Evolutionary conservation across 2,329 filamentous ascomycete genomes (phyloP).

Genomic region (Aureobasidium sp.): DNA sequence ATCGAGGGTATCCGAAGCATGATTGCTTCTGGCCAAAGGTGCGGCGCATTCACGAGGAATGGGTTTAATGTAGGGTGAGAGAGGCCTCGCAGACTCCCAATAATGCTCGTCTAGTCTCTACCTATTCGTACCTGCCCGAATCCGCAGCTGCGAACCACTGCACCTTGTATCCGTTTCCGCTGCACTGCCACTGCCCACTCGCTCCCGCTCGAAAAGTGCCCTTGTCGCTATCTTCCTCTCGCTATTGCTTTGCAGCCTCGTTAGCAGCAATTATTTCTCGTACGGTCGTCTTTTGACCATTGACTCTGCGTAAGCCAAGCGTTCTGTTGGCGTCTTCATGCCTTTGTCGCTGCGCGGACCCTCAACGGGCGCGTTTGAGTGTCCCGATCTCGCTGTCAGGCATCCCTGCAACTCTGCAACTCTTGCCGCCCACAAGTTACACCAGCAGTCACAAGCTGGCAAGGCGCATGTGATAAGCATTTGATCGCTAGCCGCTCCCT

Average conservation of each 20-base stretch:
- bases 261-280: too few species aligned
- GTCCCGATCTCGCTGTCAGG: background rate
- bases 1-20: background rate
- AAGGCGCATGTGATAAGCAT: background rate
- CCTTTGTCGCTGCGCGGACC: background rate
- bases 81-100: background rate
- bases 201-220: background rate
- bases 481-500: background rate
- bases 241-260: background rate
- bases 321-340: background rate
- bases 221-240: background rate
- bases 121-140: background rate
- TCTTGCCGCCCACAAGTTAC: background rate
- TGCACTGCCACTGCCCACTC: background rate
- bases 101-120: background rate
- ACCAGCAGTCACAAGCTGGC: background rate
- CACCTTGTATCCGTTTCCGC: background rate
- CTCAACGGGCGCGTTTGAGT: background rate
- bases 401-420: background rate
- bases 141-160: background rate
- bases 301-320: background rate
- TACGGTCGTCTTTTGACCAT: background rate
- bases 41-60: background rate
- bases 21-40: background rate
- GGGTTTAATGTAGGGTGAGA: background rate